Evolutionary conservation across 2,329 filamentous ascomycete species (phyloP), one percentile per base, ranked within the genome.

Genomic region (Sarocladium strictum): DNA sequence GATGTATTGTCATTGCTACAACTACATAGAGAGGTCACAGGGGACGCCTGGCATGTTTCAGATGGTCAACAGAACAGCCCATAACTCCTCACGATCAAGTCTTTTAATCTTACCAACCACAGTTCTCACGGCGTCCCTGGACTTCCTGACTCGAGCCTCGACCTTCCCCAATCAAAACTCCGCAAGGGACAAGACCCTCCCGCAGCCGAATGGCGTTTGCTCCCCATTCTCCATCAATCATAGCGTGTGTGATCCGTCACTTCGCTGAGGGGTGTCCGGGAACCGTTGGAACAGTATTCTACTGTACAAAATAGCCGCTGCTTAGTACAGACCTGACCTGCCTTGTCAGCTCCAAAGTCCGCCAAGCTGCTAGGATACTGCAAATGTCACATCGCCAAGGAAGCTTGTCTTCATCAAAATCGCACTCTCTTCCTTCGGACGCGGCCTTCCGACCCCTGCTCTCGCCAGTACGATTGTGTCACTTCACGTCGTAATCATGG

Each of bases 351-450:
- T 38, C 35, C 5, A 38, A 38, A 38, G 35, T 38, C 35, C 35
- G 43, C 43, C 43, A 47, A 47, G 43, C 43, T 47, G 43, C 43
- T n/a, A 47, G 43, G 43, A 29, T 47, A 27, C 23, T 27, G 10
- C 23, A 15, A 23, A 17, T 47, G n/a, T 32, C 27, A 21, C 24
- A 17, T 11, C 26, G 47, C 47, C 47, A 51, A 51, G 47, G 47
- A 51, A 51, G 47, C 47, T 51, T 51, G 29, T 33, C 6, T 51
- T 32, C 38, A 10, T 27, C 24, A 14, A 21, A 17, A 21, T 35
- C 47, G 9, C n/a, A 12, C 43, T 19, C 15, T 35, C 23, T 51
- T 33, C 47, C 23, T 51, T 33, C 47, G 47, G 47, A 47, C 24
- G 9, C 4, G 10, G 7, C 24, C 21, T 29, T 24, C 43, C 23